Conservation (phyloP, 148 eudicot species). For the Persicaria maculosa region DNA sequence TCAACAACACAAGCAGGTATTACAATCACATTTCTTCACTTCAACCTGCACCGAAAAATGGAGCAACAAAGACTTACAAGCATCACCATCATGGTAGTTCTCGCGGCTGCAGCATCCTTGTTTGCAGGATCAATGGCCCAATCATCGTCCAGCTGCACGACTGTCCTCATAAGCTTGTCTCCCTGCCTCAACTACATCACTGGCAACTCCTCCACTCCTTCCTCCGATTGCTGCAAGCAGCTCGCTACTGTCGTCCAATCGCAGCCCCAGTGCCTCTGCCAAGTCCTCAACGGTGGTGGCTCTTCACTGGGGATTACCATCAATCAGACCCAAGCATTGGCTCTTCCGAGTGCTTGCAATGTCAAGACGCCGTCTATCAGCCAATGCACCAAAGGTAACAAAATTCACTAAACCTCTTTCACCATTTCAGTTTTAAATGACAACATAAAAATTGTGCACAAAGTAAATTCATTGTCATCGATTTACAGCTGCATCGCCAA, state of each 20-base stretch:
- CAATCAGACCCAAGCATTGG: slow-evolving; percentile 31
- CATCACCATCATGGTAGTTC: neutral
- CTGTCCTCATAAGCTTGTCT: slow-evolving; percentile 27
- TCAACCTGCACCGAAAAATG: neutral
- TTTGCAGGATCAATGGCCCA: slow-evolving; percentile 21
- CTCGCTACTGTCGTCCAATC: slow-evolving; percentile 22
- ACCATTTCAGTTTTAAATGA: neutral
- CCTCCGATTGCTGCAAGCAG: slow-evolving; percentile 30
- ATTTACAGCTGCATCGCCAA: slow-evolving; percentile 38
- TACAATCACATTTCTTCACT: neutral
- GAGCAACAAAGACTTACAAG: neutral
- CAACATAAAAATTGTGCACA: neutral
- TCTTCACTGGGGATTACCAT: slow-evolving; percentile 25
- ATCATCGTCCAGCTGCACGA: slow-evolving; percentile 24
- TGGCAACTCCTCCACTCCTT: slow-evolving; percentile 28
- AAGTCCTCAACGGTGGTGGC: slow-evolving; percentile 20
- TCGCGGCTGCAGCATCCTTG: slow-evolving; percentile 11
- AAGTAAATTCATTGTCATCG: neutral
- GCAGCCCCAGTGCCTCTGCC: slow-evolving; percentile 28
- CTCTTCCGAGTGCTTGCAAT: slow-evolving; percentile 30
- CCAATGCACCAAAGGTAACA: slow-evolving; percentile 32
- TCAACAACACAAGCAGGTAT: neutral
- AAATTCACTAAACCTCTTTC: neutral
- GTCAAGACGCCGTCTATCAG: slow-evolving; percentile 26
- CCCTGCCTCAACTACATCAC: slow-evolving; percentile 37